Evolutionary conservation across 2,329 filamentous ascomycete genomes (phyloP).

Genomic region (Talaromyces sp.): DNA sequence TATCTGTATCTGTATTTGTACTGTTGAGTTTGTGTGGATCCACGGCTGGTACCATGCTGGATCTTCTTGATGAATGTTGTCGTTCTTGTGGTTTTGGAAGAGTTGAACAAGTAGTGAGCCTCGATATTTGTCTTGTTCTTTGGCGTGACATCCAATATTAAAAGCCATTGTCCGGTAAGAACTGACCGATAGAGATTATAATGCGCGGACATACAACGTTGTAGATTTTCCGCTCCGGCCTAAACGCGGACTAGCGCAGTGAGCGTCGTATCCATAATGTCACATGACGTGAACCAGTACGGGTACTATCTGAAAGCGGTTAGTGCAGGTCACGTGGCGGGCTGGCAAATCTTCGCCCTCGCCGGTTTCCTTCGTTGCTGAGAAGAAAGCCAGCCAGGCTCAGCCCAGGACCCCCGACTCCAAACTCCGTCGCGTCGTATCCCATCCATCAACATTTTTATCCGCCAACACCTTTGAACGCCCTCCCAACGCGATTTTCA

Average conservation of each 20-base stretch:
- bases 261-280: background rate
- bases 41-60: conserved; percentile 10
- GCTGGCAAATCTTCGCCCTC: conserved; percentile 19
- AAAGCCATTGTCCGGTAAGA: background rate
- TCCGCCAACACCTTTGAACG: conserved; percentile 14
- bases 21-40: background rate
- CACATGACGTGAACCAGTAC: background rate
- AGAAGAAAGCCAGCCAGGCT: conserved; percentile 7
- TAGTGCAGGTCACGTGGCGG: conserved; percentile 11
- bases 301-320: background rate
- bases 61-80: background rate
- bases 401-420: conserved; percentile 15
- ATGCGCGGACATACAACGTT: no score
- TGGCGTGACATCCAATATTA: background rate
- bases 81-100: background rate
- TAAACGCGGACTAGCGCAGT: background rate
- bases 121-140: background rate
- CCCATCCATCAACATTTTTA: conserved; percentile 22
- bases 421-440: conserved; percentile 23
- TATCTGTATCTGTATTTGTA: conserved; percentile 4
- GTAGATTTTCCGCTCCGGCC: background rate
- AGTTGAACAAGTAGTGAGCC: no score
- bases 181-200: background rate
- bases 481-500: conserved; percentile 18
- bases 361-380: conserved; percentile 13